phyloP scores from a whole-genome alignment of 2,329 filamentous ascomycete genomes.

The Cladosporium oxysporum region DNA sequence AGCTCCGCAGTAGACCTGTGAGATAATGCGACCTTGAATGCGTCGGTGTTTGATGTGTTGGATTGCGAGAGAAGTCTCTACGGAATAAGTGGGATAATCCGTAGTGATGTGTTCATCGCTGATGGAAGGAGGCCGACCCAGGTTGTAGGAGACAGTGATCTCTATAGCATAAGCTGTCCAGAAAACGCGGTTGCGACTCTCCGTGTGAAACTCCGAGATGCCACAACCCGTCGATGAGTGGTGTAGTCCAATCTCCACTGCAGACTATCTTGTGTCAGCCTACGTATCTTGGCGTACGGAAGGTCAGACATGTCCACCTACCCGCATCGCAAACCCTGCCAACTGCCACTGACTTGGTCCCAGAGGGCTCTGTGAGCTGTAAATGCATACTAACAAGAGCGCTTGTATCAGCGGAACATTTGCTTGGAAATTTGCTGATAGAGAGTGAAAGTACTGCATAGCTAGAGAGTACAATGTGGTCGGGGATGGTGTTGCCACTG shows the following conservation, averaged over 20 bases:
- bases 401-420: background rate
- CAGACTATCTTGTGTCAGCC: background rate
- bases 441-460: background rate
- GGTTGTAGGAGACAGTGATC: background rate
- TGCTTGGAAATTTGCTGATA: background rate
- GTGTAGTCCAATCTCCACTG: background rate
- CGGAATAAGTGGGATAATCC: background rate
- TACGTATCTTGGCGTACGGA: background rate
- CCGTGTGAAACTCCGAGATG: background rate
- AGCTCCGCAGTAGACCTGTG: background rate
- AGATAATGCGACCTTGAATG: background rate
- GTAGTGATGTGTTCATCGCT: background rate
- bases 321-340: background rate
- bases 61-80: background rate
- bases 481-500: background rate
- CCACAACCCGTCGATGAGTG: background rate
- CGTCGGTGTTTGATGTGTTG: background rate
- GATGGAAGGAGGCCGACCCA: background rate
- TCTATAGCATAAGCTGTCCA: conserved; percentile 2
- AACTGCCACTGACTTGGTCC: background rate
- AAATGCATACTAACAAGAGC: background rate
- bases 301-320: background rate
- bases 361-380: background rate
- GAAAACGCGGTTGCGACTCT: background rate
- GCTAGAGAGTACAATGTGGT: background rate